phyloP scores from a whole-genome alignment of 2,329 filamentous ascomycete species.

The Trichoderma sp. region DNA sequence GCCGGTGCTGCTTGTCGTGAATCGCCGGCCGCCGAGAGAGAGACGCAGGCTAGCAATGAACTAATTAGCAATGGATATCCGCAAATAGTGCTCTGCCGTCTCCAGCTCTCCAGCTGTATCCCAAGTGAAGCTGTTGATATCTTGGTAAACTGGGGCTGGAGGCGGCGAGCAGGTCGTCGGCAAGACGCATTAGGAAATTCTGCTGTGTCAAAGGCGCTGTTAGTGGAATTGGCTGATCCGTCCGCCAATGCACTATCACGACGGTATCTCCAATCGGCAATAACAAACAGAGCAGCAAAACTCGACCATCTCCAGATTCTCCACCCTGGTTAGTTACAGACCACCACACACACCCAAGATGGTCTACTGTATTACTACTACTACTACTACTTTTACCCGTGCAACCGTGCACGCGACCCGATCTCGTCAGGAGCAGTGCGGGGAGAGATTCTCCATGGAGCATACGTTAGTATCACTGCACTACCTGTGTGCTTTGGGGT shows the following conservation, averaged over 20 bases:
- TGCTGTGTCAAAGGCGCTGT: neutral
- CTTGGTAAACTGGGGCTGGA: neutral
- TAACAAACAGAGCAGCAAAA: neutral
- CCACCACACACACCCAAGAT: neutral
- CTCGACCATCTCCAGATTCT: neutral
- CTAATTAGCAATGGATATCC: slow-evolving; percentile 17
- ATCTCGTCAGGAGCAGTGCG: neutral
- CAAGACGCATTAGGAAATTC: slow-evolving; percentile 15
- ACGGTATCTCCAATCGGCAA: neutral
- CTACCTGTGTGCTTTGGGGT: neutral
- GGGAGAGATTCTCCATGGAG: neutral
- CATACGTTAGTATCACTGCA: no score
- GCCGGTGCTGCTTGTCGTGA: slow-evolving; percentile 6
- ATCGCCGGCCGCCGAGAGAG: slow-evolving; percentile 11
- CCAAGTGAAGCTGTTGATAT: neutral
- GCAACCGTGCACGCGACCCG: neutral
- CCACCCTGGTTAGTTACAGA: neutral
- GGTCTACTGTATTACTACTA: no score
- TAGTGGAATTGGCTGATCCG: neutral
- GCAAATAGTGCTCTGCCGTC: neutral
- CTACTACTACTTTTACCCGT: neutral
- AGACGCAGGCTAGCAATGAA: slow-evolving; percentile 5
- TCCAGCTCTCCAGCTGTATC: neutral
- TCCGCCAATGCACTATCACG: neutral
- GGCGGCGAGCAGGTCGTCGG: neutral